Evolutionary conservation across 306 rosid genomes (phyloP).

Genomic region (Cucurbita argyrosperma): DNA sequence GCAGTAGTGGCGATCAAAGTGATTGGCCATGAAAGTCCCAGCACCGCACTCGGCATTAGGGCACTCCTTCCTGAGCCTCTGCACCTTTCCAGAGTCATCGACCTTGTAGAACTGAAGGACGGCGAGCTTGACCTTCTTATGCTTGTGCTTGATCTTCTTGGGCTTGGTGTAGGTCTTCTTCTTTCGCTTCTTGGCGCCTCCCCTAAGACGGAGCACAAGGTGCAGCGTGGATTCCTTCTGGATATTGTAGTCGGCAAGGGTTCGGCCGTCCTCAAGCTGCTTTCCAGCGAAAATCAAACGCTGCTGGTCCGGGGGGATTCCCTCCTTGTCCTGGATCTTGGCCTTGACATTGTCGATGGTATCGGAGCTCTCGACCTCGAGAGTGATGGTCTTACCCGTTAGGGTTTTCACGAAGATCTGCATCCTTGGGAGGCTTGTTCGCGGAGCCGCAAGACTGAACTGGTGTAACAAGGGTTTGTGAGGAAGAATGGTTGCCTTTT

Average conservation of each 20-base stretch:
- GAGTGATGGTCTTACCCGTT: conserved; percentile 86
- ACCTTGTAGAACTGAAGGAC: conserved; percentile 80
- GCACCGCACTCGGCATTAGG: conserved; percentile 87
- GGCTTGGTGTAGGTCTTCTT: conserved; percentile 98
- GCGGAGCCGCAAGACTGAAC: conserved; percentile 2
- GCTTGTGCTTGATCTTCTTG: conserved; percentile 93
- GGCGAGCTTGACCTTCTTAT: conserved; percentile 86
- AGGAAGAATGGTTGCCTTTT: background rate
- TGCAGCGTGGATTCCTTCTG: conserved; percentile 91
- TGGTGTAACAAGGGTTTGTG: background rate
- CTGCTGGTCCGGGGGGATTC: conserved; percentile 93
- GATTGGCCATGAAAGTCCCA: conserved; percentile 90
- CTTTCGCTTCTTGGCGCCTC: conserved; percentile 93
- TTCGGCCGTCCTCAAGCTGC: conserved; percentile 91
- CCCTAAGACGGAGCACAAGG: conserved; percentile 82
- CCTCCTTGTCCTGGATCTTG: conserved; percentile 92
- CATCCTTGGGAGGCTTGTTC: conserved; percentile 20
- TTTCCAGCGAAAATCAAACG: conserved; percentile 90
- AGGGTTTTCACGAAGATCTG: conserved; percentile 98
- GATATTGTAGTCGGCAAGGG: conserved; percentile 89
- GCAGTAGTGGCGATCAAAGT: conserved; percentile 84
- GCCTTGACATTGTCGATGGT: conserved; percentile 88
- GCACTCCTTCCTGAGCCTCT: conserved; percentile 86
- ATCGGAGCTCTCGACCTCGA: conserved; percentile 82
- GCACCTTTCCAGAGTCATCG: conserved; percentile 74